Conservation (phyloP, 2,329 filamentous ascomycete species). For the Pseudocercospora eumusae region DNA sequence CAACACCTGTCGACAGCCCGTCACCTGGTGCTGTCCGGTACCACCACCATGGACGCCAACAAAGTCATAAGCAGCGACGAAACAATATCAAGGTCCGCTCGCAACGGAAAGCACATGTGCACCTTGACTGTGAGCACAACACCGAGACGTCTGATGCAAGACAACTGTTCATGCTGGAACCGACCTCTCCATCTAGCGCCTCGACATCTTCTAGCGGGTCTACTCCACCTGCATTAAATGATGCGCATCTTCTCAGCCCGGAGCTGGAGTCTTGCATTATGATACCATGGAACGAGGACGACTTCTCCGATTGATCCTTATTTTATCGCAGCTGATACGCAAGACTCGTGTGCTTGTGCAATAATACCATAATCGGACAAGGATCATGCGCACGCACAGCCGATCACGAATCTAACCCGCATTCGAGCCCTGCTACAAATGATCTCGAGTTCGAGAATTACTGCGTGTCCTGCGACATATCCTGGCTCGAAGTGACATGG, state of each 20-base stretch:
- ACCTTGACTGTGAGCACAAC: background rate
- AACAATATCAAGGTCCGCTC: background rate
- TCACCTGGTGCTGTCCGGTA: background rate
- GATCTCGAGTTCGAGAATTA: background rate
- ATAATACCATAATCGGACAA: background rate
- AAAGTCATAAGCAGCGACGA: background rate
- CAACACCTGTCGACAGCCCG: background rate
- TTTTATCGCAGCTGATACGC: no score
- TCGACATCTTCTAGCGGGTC: background rate
- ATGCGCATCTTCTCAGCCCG: background rate
- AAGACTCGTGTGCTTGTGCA: background rate
- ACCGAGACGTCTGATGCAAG: background rate
- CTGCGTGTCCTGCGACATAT: background rate
- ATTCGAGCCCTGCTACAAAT: background rate
- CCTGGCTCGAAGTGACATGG: background rate
- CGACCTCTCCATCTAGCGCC: background rate
- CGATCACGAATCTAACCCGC: background rate
- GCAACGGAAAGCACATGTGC: background rate
- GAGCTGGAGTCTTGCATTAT: conserved; percentile 2
- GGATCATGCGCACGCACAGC: background rate
- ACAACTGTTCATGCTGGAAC: conserved; percentile 3
- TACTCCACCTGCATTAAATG: background rate
- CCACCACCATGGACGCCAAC: background rate
- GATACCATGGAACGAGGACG: conserved; percentile 6
- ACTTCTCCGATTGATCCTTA: background rate